These are phyloP conservation scores for Diaporthe caulivora DNA, from an alignment of 2,329 filamentous ascomycete genomes.

Conservation along the genomic window DNA sequence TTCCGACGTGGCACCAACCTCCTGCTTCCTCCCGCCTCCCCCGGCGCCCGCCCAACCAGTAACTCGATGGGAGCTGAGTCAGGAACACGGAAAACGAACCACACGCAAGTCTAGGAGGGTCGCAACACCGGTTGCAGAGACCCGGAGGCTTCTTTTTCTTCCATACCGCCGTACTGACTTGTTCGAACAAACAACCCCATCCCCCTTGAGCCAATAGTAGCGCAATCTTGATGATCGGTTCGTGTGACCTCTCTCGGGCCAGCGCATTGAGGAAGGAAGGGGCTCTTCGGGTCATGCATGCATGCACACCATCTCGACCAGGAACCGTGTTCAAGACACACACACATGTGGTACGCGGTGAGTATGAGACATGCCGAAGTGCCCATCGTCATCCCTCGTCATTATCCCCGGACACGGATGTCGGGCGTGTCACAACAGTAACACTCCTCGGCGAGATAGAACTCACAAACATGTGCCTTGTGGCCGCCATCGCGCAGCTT, in stretches of 20 bases:
- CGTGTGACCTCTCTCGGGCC: slow-evolving; percentile 1
- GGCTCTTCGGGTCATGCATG: background rate
- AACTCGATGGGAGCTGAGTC: slow-evolving; percentile 11
- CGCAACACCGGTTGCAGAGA: slow-evolving; percentile 9
- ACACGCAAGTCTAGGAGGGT: background rate
- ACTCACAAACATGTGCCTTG: too few species aligned
- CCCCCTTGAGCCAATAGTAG: background rate
- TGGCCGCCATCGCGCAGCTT: too few species aligned
- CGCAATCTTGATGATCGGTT: background rate
- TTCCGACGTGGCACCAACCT: background rate
- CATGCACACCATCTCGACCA: slow-evolving; percentile 23
- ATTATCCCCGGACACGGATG: background rate
- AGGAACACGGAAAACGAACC: slow-evolving; percentile 1
- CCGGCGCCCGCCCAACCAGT: slow-evolving; percentile 4
- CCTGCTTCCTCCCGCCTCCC: background rate
- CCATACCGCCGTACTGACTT: too few species aligned
- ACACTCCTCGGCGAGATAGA: background rate
- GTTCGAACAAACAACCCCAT: too few species aligned
- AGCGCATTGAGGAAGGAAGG: background rate
- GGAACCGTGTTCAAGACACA: background rate
- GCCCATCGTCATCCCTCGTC: background rate
- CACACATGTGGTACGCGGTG: background rate
- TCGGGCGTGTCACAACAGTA: background rate
- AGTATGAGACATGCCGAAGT: background rate
- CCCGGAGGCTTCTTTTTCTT: background rate